Evolutionary conservation across 208 protist genomes (phyloP), one percentile per base, ranked within the genome.

Genomic region (Trypanosoma boissoni): DNA sequence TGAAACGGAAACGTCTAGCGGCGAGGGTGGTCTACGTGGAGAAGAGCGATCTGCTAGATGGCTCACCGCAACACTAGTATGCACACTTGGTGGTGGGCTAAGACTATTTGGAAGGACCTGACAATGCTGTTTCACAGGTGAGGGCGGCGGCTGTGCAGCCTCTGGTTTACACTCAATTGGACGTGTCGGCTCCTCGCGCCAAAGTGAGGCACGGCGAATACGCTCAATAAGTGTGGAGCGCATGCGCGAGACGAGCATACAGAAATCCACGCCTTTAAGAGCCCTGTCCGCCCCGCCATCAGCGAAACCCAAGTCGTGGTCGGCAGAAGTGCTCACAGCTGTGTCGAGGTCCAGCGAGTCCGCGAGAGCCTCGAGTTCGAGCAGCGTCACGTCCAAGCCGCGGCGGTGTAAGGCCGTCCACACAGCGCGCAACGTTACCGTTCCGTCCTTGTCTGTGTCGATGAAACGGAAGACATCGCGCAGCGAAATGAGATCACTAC

Each of bases 201-300:
- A 67, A 42, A 60, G 39, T 6, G 50, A 44, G 16, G 58, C 29
- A n/a, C 60, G 44, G 18, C 70, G 74, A 39, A 90, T 76, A 18
- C 64, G 76, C n/a, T 74, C 70, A 44, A 90, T 90, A 21, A 77
- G 31, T 2, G 36, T 48, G 2, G 79, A 74, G 0, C 75, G 72
- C 51, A 90, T 72, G 10, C 83, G 83, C 10, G 83, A 83, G 24
- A 90, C 71, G 10, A 90, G 48, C 20, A 90, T 66, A 39, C 83
- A 90, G 27, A 90, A 86, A 45, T 90, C 83, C 12, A 78, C 69
- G 24, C 74, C 46, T 6, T 39, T 64, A 29, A 83, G 50, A 27
- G 31, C 37, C 10, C 52, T 37, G 34, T 76, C 44, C 21, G 10
- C 14, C 23, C 21, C 62, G 3, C 34, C 34, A 7, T 61, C 63